These are phyloP conservation scores for Aspergillus indologenus DNA, from an alignment of 495 filamentous ascomycete species.

Conservation along the genomic window DNA sequence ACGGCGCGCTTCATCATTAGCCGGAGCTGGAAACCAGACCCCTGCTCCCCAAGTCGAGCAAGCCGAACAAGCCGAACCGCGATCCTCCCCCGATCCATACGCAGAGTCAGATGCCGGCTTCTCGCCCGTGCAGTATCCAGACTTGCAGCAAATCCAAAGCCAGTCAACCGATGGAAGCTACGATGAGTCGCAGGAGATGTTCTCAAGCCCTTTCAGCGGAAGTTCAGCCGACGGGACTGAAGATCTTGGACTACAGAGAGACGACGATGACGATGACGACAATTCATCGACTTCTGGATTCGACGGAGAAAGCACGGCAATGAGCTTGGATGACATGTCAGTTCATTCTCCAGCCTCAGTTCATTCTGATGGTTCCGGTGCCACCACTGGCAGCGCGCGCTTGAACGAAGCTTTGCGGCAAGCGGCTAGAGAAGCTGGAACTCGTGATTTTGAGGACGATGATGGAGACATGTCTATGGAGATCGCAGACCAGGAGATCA, in stretches of 20 bases:
- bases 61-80: constrained; percentile 38
- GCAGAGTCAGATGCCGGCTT: constrained; percentile 57
- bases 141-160: constrained; percentile 54
- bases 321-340: constrained; percentile 73
- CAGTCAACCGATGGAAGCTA: constrained; percentile 19
- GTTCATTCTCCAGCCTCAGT: constrained; percentile 58
- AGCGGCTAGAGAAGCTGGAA: constrained; percentile 71
- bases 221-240: constrained; percentile 59
- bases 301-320: constrained; percentile 68
- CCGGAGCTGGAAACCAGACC: constrained; percentile 44
- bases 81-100: constrained; percentile 60
- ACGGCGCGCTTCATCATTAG: constrained; percentile 62
- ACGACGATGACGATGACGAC: constrained; percentile 56
- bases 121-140: constrained; percentile 68
- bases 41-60: constrained; percentile 42
- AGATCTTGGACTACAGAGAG: constrained; percentile 46
- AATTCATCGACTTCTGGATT: constrained; percentile 50
- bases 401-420: constrained; percentile 75
- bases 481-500: constrained; percentile 78
- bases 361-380: constrained; percentile 53
- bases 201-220: constrained; percentile 77
- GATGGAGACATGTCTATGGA: constrained; percentile 64
- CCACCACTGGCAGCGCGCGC: constrained; percentile 60
- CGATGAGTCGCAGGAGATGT: constrained; percentile 52
- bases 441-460: constrained; percentile 56